Base-by-base conservation (phyloP, 768 basidiomycete genomes). In the Rhodotorula babjevae region DNA sequence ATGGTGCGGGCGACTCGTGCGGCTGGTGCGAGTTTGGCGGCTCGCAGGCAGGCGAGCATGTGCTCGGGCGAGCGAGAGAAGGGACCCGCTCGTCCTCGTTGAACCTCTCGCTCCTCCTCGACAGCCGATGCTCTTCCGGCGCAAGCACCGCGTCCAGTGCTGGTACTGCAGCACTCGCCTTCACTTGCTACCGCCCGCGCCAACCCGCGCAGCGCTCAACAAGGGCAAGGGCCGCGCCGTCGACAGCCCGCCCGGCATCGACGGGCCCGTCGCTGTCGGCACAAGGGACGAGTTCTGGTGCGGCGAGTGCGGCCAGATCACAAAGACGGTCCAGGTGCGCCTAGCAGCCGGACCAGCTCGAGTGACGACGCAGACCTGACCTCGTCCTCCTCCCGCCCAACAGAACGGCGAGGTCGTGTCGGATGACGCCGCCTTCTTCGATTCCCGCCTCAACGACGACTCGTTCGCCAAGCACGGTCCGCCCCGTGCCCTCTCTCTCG, bases 401-500 rank as follows among this genome's bases (percentile, higher is more conserved):
- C 59, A 85, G 63, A 79, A 83, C 21, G 92, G 92, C 50, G 87
- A 92, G 74, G 91, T 94, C 74, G 77, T 89, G 50, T 91, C 91
- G 2, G 89, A 92, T 77, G 89, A 93, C 67, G 90, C 92, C 27
- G 91, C 92, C 2, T 93, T 93, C 91, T 87, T 91, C 78, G 87
- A 91, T 74, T 87, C 92, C 78, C 80, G 84, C 3, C 76, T 94
- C 73, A 95, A 93, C 79, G 79, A 82, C 4, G 80, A 77, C 29
- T 88, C 89, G 6, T 93, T 93, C 79, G 84, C 87, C 0, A 87
- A 85, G 79, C 85, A 90, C 80, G 90, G 91, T 89, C 19, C 58
- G 74, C 2, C 23, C 0, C 29, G 14, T 16, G 21, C 59, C 25
- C 18, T 23, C 52, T n/a, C 4, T 8, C 7, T 55, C 0, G 31